A percentile compares a stretch with the other conserved stretches of the same genome.
Conservation (phyloP, 225 moss, liverwort and hornwort species). For the Neckera pumila region DNA sequence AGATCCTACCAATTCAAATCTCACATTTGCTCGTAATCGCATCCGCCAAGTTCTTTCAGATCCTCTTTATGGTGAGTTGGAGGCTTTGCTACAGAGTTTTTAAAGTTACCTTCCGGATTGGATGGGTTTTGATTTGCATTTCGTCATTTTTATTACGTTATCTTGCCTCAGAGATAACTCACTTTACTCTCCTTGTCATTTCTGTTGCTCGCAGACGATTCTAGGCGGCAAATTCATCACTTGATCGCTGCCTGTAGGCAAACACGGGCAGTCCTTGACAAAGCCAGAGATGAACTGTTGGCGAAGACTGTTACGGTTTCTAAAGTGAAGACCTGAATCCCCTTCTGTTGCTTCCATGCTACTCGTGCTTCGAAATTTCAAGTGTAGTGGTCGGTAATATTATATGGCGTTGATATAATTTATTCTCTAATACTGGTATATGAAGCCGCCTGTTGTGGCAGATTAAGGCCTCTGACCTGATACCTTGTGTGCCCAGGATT, state of each 20-base stretch:
- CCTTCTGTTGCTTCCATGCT: background rate
- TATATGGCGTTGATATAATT: background rate
- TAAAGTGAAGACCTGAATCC: conserved; percentile 35
- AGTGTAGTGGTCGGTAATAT: background rate
- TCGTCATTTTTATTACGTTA: background rate
- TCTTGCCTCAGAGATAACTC: background rate
- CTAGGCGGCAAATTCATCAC: conserved; percentile 46
- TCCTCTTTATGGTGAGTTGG: conserved; percentile 47
- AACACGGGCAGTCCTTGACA: conserved; percentile 58
- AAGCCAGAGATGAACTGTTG: conserved; percentile 56
- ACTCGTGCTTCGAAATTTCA: background rate
- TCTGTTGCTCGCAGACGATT: conserved; percentile 26
- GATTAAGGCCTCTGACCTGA: background rate
- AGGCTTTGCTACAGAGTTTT: background rate
- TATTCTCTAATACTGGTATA: background rate
- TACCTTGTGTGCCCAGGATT: conserved; percentile 37
- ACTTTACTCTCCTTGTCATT: background rate
- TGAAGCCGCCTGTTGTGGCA: background rate
- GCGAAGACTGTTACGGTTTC: conserved; percentile 43
- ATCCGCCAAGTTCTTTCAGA: conserved; percentile 68
- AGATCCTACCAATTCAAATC: conserved; percentile 82
- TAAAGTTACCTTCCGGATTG: background rate
- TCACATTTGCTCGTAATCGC: conserved; percentile 66
- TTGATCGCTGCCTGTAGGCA: conserved; percentile 71
- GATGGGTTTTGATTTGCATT: background rate